phyloP scores from a whole-genome alignment of 257 asterid species.

The Coffea eugenioides region DNA sequence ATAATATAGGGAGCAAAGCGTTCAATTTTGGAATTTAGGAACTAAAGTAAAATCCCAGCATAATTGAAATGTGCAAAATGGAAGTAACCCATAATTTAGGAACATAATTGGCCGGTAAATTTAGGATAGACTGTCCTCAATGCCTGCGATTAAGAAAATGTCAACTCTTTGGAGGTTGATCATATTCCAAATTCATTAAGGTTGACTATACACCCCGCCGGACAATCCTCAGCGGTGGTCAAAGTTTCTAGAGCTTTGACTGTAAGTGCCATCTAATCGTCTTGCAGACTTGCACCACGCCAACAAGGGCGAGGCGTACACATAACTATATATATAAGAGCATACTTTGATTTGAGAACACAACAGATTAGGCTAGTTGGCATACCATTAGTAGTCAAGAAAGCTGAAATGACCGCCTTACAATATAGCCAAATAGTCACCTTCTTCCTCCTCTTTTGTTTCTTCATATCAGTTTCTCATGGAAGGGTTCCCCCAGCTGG shows the following conservation, averaged over 20 bases:
- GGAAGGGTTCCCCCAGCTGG: constrained; percentile 7
- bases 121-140: too few relatives aligned
- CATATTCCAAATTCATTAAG: background rate
- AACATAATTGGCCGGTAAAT: too few relatives aligned
- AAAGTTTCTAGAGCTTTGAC: background rate
- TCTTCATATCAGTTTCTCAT: constrained; percentile 6
- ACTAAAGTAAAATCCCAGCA: too few relatives aligned
- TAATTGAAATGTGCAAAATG: too few relatives aligned
- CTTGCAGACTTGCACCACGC: background rate
- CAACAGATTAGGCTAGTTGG: background rate
- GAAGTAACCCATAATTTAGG: background rate
- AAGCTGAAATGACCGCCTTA: background rate
- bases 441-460: constrained; percentile 7
- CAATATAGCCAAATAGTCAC: background rate
- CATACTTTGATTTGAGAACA: background rate
- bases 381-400: background rate
- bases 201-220: background rate
- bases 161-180: background rate
- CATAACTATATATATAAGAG: background rate
- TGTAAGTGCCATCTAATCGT: background rate
- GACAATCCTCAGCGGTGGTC: background rate
- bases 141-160: background rate
- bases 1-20: too few relatives aligned
- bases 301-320: background rate
- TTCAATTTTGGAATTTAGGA: too few relatives aligned